phyloP scores from a whole-genome alignment of 371 early-diverging fungal species.

The Mortierella sp. region DNA sequence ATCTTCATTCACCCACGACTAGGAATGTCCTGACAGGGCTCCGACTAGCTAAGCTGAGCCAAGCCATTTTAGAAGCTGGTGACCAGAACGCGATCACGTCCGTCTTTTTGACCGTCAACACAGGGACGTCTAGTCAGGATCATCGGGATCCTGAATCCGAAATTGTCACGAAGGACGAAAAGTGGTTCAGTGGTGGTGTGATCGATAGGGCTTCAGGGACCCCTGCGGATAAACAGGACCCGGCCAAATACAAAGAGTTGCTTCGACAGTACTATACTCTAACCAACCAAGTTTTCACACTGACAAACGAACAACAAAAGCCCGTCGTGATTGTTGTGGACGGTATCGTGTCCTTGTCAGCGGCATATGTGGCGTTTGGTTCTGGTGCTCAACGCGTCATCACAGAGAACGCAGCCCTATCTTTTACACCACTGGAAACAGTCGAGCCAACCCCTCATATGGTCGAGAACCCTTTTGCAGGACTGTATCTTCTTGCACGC shows the following conservation, averaged over 20 bases:
- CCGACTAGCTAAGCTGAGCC: conserved; percentile 40
- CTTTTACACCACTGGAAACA: conserved; percentile 35
- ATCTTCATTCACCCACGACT: conserved; percentile 42
- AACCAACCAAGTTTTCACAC: conserved; percentile 9
- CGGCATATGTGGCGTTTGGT: conserved; percentile 56
- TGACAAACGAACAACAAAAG: conserved; percentile 31
- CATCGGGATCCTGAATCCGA: conserved; percentile 42
- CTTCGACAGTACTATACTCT: conserved; percentile 40
- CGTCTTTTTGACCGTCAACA: conserved; percentile 36
- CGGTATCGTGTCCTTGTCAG: conserved; percentile 58
- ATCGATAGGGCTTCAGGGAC: conserved; percentile 5
- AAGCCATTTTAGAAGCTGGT: conserved; percentile 7
- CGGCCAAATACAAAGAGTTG: conserved; percentile 9
- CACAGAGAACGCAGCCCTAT: conserved; percentile 60
- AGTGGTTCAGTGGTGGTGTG: conserved; percentile 49
- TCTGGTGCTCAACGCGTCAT: conserved; percentile 58
- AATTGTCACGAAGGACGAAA: conserved; percentile 48
- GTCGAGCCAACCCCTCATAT: conserved; percentile 8
- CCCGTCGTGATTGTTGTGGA: conserved; percentile 57
- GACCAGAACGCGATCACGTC: conserved; percentile 24
- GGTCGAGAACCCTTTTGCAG: conserved; percentile 36
- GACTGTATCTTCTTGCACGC: conserved; percentile 37
- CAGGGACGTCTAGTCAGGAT: conserved; percentile 19
- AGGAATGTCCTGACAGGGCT: conserved; percentile 26
- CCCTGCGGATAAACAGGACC: conserved; percentile 6